These are phyloP conservation scores for Ceratocystis papillata DNA, from an alignment of 2,329 filamentous ascomycete species.

Conservation along the genomic window DNA sequence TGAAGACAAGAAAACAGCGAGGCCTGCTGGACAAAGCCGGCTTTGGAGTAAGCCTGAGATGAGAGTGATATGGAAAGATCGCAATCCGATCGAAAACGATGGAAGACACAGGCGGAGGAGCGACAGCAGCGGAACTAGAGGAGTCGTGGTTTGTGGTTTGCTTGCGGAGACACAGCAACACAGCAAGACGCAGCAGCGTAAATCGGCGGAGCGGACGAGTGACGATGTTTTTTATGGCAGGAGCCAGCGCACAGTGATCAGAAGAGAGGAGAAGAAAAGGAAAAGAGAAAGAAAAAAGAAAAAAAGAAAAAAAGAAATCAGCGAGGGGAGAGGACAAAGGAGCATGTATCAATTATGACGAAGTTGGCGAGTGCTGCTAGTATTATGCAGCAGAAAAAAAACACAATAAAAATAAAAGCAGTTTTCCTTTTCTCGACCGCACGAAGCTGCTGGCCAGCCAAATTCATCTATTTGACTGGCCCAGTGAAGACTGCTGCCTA, in stretches of 20 bases:
- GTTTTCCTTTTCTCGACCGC: neutral
- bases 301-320: conserved; percentile 20
- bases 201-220: no score
- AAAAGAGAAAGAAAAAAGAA: neutral
- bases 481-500: conserved; percentile 21
- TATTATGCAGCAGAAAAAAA: conserved; percentile 1
- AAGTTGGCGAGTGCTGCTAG: no score
- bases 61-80: neutral
- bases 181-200: no score
- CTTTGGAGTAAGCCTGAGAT: neutral
- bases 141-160: no score
- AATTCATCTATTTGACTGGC: conserved; percentile 15
- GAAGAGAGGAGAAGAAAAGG: neutral
- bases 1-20: neutral
- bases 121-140: no score
- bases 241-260: neutral
- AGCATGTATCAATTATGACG: neutral
- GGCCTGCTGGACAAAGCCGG: neutral
- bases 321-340: neutral
- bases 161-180: no score
- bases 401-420: neutral
- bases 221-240: neutral
- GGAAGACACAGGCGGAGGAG: neutral
- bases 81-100: neutral
- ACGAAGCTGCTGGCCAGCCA: neutral